A percentile compares a stretch with the other conserved stretches of the same genome.
Evolutionary conservation across 306 rosid species (phyloP).

Genomic region (Mucuna pruriens): DNA sequence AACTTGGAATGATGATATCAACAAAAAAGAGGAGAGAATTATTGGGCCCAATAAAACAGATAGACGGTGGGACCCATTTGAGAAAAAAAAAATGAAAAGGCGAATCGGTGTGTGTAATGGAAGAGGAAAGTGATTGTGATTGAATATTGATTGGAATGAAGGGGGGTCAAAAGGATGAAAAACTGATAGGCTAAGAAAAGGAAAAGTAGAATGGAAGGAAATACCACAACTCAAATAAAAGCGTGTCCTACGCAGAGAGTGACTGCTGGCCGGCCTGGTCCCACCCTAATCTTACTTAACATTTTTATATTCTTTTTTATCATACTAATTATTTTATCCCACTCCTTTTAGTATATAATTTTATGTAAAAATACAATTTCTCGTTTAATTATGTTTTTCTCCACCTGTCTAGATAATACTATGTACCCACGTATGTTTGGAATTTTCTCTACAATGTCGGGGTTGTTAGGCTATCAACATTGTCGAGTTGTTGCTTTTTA

Average conservation of each 20-base stretch:
- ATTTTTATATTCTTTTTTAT: background rate
- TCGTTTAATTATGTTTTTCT: background rate
- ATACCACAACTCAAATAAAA: constrained; percentile 20
- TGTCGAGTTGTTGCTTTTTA: background rate
- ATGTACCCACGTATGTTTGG: background rate
- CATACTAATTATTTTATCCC: background rate
- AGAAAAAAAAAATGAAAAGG: background rate
- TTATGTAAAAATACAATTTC: background rate
- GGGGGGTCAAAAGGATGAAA: constrained; percentile 27
- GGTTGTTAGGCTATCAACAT: background rate
- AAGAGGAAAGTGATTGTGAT: constrained; percentile 32
- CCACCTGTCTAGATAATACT: background rate
- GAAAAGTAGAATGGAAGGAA: constrained; percentile 29
- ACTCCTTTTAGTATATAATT: background rate
- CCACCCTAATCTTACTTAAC: background rate
- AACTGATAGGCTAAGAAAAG: constrained; percentile 37
- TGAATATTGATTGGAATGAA: background rate
- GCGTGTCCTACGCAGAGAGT: constrained; percentile 32
- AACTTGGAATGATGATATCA: constrained; percentile 40
- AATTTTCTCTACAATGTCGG: background rate
- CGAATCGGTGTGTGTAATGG: background rate
- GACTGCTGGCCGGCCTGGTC: background rate
- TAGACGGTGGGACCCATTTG: constrained; percentile 11
- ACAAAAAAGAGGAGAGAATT: background rate
- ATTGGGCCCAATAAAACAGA: constrained; percentile 2